Evolutionary conservation across 2,329 filamentous ascomycete genomes (phyloP).

Genomic region (Trichoderma guizhouense): DNA sequence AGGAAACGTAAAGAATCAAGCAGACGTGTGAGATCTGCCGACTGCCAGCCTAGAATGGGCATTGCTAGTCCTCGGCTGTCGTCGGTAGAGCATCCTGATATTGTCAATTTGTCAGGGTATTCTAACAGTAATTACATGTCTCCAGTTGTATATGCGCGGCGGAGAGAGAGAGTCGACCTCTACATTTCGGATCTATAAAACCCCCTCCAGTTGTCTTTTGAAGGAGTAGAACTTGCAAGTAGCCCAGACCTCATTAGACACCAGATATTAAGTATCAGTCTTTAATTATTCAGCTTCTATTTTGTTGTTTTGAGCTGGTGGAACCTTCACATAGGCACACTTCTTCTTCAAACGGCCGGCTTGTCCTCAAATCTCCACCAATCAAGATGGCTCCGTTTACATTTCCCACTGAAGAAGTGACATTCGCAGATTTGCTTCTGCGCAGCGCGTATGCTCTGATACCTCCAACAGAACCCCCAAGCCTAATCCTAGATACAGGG

Average conservation of each 20-base stretch:
- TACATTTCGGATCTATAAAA: neutral
- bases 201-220: neutral
- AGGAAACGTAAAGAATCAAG: neutral
- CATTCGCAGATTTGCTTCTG: neutral
- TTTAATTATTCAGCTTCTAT: too few species aligned
- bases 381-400: neutral
- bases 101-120: neutral
- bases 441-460: neutral
- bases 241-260: too few species aligned
- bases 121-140: neutral
- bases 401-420: neutral
- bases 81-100: neutral
- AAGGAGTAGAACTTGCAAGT: neutral
- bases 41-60: neutral
- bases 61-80: neutral
- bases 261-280: too few species aligned
- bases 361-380: neutral
- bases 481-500: neutral
- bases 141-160: neutral
- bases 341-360: neutral
- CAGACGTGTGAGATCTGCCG: neutral
- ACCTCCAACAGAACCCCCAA: neutral
- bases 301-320: neutral
- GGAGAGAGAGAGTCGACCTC: neutral
- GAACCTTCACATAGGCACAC: neutral